Conservation (phyloP, 2,329 filamentous ascomycete genomes). For the Sporothrix luriei region DNA sequence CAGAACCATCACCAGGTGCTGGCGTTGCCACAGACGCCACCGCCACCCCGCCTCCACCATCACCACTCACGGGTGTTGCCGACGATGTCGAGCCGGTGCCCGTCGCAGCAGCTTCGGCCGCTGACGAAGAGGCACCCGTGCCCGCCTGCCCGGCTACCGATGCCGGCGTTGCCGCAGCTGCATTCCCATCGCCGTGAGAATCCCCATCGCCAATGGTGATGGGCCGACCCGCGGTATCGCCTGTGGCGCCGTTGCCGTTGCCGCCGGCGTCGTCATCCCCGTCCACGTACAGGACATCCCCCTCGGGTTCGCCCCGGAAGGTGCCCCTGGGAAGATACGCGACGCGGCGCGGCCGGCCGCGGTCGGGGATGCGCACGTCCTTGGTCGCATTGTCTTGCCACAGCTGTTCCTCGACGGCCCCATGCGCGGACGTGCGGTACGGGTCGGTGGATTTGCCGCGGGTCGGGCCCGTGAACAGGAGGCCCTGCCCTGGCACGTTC, state of each 20-base stretch:
- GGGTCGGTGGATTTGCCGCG: not conserved
- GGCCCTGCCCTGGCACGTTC: slow-evolving; percentile 5
- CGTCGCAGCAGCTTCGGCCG: not conserved
- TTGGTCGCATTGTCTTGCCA: not conserved
- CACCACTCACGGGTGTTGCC: too few species aligned
- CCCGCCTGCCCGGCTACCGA: too few species aligned
- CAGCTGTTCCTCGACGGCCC: not conserved
- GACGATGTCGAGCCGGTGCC: too few species aligned
- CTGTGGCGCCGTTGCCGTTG: not conserved
- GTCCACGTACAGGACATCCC: not conserved
- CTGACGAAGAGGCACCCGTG: too few species aligned
- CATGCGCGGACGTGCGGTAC: not conserved
- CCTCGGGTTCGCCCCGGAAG: not conserved
- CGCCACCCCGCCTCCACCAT: too few species aligned
- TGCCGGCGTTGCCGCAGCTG: too few species aligned
- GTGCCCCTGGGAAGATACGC: not conserved
- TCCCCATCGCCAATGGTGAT: too few species aligned
- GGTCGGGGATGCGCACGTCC: slow-evolving; percentile 16
- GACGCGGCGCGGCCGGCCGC: slow-evolving; percentile 14
- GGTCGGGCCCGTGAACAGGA: too few species aligned
- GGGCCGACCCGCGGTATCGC: not conserved
- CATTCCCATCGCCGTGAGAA: too few species aligned
- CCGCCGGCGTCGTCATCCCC: not conserved
- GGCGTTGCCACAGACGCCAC: not conserved
- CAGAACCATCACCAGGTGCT: not conserved